These are phyloP conservation scores for Zymoseptoria brevis DNA, from an alignment of 2,329 filamentous ascomycete species.

Conservation along the genomic window DNA sequence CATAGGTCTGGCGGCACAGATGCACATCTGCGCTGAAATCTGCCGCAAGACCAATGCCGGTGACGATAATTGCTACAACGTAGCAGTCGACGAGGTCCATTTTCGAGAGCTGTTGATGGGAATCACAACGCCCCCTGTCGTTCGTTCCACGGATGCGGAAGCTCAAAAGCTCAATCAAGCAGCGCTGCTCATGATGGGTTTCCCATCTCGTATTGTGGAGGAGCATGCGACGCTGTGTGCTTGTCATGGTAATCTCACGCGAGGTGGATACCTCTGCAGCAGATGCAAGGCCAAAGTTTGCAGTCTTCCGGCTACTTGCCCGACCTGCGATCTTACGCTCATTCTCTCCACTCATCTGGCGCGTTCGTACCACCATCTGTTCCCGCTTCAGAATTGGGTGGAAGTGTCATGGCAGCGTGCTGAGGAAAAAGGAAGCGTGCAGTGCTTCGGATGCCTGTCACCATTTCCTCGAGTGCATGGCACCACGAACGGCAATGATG, in stretches of 20 bases:
- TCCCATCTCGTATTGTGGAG: constrained; percentile 77
- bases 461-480: constrained; percentile 53
- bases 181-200: constrained; percentile 90
- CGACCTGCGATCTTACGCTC: constrained; percentile 80
- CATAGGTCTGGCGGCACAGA: constrained; percentile 82
- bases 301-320: constrained; percentile 80
- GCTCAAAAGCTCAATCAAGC: constrained; percentile 35
- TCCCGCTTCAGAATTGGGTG: constrained; percentile 81
- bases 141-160: constrained; percentile 43
- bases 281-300: constrained; percentile 86
- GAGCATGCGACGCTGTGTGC: constrained; percentile 70
- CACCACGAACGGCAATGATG: not conserved
- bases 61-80: constrained; percentile 66
- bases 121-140: constrained; percentile 80
- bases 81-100: constrained; percentile 80
- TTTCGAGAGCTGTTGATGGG: constrained; percentile 83
- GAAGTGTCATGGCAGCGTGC: constrained; percentile 81
- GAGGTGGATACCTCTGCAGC: constrained; percentile 85
- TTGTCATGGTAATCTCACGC: constrained; percentile 74
- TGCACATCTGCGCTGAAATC: constrained; percentile 86
- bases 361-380: constrained; percentile 87
- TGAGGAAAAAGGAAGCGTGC: constrained; percentile 33
- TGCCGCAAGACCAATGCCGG: constrained; percentile 81
- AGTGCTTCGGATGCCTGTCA: constrained; percentile 72
- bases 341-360: constrained; percentile 91